Base-by-base conservation (phyloP, 2,329 filamentous ascomycete species). In the Ascochyta rabiei region DNA sequence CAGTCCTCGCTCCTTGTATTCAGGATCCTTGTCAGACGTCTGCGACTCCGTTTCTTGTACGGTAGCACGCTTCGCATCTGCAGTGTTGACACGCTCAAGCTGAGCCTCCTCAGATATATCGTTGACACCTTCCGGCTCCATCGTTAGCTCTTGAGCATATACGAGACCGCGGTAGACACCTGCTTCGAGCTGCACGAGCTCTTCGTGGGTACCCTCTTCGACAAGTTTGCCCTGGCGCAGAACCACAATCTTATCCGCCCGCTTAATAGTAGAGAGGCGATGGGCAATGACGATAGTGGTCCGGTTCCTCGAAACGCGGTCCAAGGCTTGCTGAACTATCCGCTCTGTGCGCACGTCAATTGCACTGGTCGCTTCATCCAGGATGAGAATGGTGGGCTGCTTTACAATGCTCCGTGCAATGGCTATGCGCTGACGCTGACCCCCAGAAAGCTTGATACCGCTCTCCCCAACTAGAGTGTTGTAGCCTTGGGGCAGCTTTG, bases 251-350 rank as follows among this genome's bases (percentile, higher is more conserved):
- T 86, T 84, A 67, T 96, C 88, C 3, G 91, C 90, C 60, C 89
- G 85, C 71, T 86, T 88, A 65, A 91, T 89, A 0, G 89, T 92
- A 0, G 87, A 89, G 2, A 92, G 78, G 3, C 89, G 81, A 69
- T 92, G 89, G 0, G 91, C 92, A 42, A 93, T 90, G 37, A 92
- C 84, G n/a, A 95, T 84, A 0, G 90, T 87, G 0, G 89, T 90
- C 6, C 90, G 82, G 6, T 80, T 82, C 9, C 82, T 77, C 0
- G 89, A 82, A 0, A 87, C 79, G 0, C 83, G 83, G 18, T 82
- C 80, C 46, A 91, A 61, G 77, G 82, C 73, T 78, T 84, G 59
- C 76, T 84, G 72, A 79, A 90, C 63, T 68, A 82, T 71, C 10
- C 74, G 75, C 62, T 85, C 83, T 0, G 80, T 82, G 13, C 79